phyloP scores from a whole-genome alignment of 495 filamentous ascomycete genomes.

The Wilcoxina mikolae region DNA sequence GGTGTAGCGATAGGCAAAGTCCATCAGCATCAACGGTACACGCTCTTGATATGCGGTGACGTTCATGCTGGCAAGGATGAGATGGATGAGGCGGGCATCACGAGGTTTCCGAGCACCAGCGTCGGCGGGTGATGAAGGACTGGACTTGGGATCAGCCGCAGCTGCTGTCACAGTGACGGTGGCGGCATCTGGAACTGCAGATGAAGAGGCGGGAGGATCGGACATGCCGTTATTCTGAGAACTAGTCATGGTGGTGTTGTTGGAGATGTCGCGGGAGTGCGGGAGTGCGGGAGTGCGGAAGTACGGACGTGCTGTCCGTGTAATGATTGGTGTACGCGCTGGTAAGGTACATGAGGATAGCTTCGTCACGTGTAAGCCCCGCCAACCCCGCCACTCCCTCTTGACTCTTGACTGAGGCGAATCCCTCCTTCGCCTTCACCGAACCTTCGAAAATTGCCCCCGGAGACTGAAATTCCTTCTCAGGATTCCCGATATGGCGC shows the following conservation, averaged over 20 bases:
- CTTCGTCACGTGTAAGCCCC: too few relatives aligned
- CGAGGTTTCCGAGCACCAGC: slow-evolving; percentile 59
- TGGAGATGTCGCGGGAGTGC: too few relatives aligned
- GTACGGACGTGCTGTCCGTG: too few relatives aligned
- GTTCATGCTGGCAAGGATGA: slow-evolving; percentile 73
- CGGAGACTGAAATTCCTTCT: not conserved
- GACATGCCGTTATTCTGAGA: not conserved
- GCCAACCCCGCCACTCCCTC: slow-evolving; percentile 40
- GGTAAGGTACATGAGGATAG: too few relatives aligned
- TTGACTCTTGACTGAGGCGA: too few relatives aligned
- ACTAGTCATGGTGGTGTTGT: slow-evolving; percentile 24
- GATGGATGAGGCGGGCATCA: slow-evolving; percentile 80
- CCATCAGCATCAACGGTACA: slow-evolving; percentile 83
- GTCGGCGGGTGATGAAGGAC: slow-evolving; percentile 25
- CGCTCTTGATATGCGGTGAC: slow-evolving; percentile 85
- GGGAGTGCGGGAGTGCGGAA: too few relatives aligned
- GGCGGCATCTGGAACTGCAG: not conserved
- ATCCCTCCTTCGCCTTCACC: not conserved
- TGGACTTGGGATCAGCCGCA: not conserved
- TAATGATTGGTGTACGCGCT: too few relatives aligned
- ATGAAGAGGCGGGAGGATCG: not conserved
- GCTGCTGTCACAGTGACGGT: not conserved
- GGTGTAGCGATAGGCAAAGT: slow-evolving; percentile 84
- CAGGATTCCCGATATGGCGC: slow-evolving; percentile 10
- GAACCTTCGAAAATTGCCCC: too few relatives aligned